Percentiles rank a stretch among this genome's conserved stretches.
phyloP scores from a whole-genome alignment of 208 protist species.

The Wallacemonas sp. region DNA sequence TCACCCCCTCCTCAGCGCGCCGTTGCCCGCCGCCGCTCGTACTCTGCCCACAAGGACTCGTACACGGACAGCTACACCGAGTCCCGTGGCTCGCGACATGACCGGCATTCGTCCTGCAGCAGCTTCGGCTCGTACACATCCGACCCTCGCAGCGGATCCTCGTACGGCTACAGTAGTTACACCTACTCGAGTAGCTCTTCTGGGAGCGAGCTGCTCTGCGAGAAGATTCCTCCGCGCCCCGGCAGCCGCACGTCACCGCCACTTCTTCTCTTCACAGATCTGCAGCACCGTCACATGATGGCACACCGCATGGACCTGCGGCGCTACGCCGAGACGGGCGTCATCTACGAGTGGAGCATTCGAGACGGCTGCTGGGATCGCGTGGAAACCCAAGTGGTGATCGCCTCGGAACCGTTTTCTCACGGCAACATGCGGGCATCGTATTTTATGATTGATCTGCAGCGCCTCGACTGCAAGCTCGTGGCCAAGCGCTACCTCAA shows the following conservation, averaged over 20 bases:
- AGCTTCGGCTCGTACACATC: conserved; percentile 24
- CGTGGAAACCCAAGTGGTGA: conserved; percentile 61
- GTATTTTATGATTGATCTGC: conserved; percentile 81
- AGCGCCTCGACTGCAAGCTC: conserved; percentile 61
- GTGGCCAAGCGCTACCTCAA: conserved; percentile 80
- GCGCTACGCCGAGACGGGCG: conserved; percentile 46
- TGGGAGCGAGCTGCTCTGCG: conserved; percentile 18
- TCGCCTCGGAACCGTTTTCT: conserved; percentile 65
- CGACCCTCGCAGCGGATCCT: conserved; percentile 19
- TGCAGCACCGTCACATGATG: conserved; percentile 44
- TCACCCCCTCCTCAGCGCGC: background rate
- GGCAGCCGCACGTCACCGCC: conserved; percentile 50
- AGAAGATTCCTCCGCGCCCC: conserved; percentile 45
- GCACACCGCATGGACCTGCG: conserved; percentile 30
- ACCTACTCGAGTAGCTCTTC: conserved; percentile 19
- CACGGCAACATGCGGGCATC: conserved; percentile 82
- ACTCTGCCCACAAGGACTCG: background rate
- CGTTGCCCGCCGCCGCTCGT: background rate
- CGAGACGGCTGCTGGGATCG: conserved; percentile 54
- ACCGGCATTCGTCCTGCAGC: conserved; percentile 25
- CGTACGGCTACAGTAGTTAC: conserved; percentile 20
- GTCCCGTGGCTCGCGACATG: background rate
- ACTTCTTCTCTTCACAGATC: conserved; percentile 43
- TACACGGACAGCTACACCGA: conserved; percentile 6
- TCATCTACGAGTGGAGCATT: conserved; percentile 81